These are phyloP conservation scores for Clarireedia paspali DNA, from an alignment of 2,329 filamentous ascomycete species.

Conservation along the genomic window DNA sequence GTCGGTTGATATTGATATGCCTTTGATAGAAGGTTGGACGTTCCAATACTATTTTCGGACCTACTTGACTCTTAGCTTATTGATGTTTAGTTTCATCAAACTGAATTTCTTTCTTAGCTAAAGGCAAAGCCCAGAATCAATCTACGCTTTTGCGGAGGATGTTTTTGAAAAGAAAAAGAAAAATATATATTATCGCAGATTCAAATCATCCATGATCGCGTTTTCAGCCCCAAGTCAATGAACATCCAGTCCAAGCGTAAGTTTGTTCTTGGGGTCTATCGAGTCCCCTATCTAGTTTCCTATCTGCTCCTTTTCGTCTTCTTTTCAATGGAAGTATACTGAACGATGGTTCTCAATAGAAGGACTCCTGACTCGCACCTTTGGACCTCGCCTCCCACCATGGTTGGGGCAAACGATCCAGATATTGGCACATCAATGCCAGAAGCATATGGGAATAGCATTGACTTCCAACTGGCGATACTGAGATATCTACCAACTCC, in stretches of 20 bases:
- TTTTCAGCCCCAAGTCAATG: background rate
- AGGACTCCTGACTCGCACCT: background rate
- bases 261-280: background rate
- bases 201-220: too few relatives aligned
- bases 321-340: background rate
- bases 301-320: background rate
- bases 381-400: background rate
- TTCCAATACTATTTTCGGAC: too few relatives aligned
- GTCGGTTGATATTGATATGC: too few relatives aligned
- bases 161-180: too few relatives aligned
- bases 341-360: background rate
- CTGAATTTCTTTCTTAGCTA: too few relatives aligned
- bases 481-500: conserved; percentile 17
- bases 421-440: background rate
- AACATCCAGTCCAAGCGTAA: background rate
- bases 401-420: background rate
- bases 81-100: too few relatives aligned
- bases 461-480: conserved; percentile 18
- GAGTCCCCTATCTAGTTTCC: background rate
- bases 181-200: too few relatives aligned
- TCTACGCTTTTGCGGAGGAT: too few relatives aligned
- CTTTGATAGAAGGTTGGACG: too few relatives aligned
- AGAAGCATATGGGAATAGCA: background rate
- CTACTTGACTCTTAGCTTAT: too few relatives aligned
- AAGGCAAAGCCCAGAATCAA: too few relatives aligned